Percentiles rank a stretch among this genome's conserved stretches.
phyloP scores from a whole-genome alignment of 768 basidiomycete species.

The Phlegmacium glaucopus region DNA sequence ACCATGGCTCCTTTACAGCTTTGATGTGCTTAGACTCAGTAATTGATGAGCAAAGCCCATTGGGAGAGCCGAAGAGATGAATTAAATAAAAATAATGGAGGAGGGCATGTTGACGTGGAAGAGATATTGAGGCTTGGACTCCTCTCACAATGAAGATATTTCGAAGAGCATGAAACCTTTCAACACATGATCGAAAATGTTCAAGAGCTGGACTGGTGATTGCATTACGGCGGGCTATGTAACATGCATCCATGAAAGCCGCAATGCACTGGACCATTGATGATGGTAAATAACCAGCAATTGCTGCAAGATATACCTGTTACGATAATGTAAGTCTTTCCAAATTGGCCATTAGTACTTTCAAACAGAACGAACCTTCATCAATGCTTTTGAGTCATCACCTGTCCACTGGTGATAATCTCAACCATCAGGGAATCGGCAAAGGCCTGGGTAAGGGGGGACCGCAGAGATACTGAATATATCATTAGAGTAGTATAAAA shows the following conservation, averaged over 20 bases:
- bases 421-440: constrained; percentile 20
- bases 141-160: constrained; percentile 19
- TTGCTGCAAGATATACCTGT: constrained; percentile 12
- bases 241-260: constrained; percentile 20
- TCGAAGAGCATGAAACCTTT: constrained; percentile 21
- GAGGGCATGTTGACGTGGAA: constrained; percentile 24
- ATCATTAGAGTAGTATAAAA: too few species aligned
- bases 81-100: constrained; percentile 14
- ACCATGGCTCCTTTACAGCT: constrained; percentile 29
- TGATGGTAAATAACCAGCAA: constrained; percentile 12
- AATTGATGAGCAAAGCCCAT: constrained; percentile 25
- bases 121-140: constrained; percentile 13
- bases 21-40: constrained; percentile 26
- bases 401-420: constrained; percentile 24
- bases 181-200: constrained; percentile 1
- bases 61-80: constrained; percentile 18
- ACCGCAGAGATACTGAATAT: constrained; percentile 17
- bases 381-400: constrained; percentile 21
- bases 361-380: too few species aligned
- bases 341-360: too few species aligned
- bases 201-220: constrained; percentile 10
- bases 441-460: constrained; percentile 19
- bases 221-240: constrained; percentile 13
- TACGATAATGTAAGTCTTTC: neutral
- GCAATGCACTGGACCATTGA: constrained; percentile 13